phyloP scores from a whole-genome alignment of 352 stramenopile species.

The Pythium dissotocum region DNA sequence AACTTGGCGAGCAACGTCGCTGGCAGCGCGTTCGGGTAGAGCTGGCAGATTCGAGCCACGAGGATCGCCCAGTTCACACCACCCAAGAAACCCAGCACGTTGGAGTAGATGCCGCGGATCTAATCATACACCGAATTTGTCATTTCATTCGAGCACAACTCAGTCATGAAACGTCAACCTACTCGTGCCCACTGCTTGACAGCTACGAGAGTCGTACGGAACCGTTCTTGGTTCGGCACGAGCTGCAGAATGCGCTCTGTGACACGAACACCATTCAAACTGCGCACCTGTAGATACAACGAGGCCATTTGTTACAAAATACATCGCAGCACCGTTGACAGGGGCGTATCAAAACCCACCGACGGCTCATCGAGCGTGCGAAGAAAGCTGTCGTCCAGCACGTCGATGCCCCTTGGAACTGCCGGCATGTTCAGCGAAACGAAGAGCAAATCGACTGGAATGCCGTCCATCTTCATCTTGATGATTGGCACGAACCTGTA shows the following conservation, averaged over 20 bases:
- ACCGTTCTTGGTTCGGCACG: slow-evolving; percentile 82
- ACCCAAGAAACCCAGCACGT: slow-evolving; percentile 97
- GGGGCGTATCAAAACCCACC: slow-evolving; percentile 13
- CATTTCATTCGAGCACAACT: background rate
- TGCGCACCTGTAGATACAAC: slow-evolving; percentile 59
- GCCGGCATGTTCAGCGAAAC: slow-evolving; percentile 67
- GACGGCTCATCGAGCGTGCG: slow-evolving; percentile 91
- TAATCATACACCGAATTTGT: slow-evolving; percentile 24
- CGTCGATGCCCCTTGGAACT: slow-evolving; percentile 65
- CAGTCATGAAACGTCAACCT: slow-evolving; percentile 23
- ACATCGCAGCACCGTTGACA: background rate
- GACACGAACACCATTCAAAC: slow-evolving; percentile 95
- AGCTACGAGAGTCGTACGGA: slow-evolving; percentile 90
- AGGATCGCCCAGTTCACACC: slow-evolving; percentile 99
- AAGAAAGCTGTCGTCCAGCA: slow-evolving; percentile 82
- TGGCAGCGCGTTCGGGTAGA: slow-evolving; percentile 86
- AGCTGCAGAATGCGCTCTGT: slow-evolving; percentile 94
- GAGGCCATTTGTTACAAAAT: background rate
- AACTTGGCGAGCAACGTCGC: slow-evolving; percentile 92
- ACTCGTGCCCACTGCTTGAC: slow-evolving; percentile 91
- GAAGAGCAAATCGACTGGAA: slow-evolving; percentile 95
- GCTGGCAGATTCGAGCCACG: slow-evolving; percentile 93
- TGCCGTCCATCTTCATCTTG: slow-evolving; percentile 92
- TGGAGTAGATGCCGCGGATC: slow-evolving; percentile 97
- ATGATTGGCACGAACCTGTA: slow-evolving; percentile 90